These are phyloP conservation scores for Hymenoscyphus occultus DNA, from an alignment of 2,329 filamentous ascomycete species.

Conservation along the genomic window DNA sequence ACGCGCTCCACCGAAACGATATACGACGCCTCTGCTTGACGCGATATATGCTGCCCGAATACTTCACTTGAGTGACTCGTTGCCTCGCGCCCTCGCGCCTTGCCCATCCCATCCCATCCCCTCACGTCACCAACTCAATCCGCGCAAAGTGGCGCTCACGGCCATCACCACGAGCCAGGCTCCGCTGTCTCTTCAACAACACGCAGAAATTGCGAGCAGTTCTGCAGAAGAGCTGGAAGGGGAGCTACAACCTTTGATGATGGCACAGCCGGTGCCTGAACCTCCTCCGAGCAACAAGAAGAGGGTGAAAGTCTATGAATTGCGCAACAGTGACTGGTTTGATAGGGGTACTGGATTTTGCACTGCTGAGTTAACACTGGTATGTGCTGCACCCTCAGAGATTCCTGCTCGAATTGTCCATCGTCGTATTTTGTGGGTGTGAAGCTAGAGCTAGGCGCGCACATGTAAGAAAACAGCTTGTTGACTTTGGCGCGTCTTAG, in stretches of 20 bases:
- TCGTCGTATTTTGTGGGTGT: background rate
- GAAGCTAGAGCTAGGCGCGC: background rate
- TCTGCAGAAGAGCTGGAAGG: constrained; percentile 49
- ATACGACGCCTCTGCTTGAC: background rate
- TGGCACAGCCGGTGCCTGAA: constrained; percentile 70
- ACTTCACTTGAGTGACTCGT: constrained; percentile 7
- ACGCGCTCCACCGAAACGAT: background rate
- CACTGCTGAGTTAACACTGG: constrained; percentile 51
- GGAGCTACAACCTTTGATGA: constrained; percentile 62
- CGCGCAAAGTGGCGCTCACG: constrained; percentile 31
- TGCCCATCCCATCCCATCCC: constrained; percentile 11
- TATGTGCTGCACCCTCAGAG: constrained; percentile 23
- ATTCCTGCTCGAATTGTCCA: background rate
- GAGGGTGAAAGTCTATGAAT: constrained; percentile 97
- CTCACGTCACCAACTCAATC: background rate
- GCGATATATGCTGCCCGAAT: constrained; percentile 14
- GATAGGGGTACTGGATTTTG: constrained; percentile 97
- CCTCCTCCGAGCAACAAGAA: constrained; percentile 57
- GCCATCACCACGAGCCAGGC: constrained; percentile 26
- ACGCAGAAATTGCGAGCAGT: constrained; percentile 54
- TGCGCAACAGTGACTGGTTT: constrained; percentile 99
- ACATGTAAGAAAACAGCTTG: constrained; percentile 12
- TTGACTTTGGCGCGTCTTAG: constrained; percentile 40
- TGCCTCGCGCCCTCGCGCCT: constrained; percentile 14
- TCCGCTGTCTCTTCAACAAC: constrained; percentile 57